Evolutionary conservation across 495 filamentous ascomycete species (phyloP), one percentile per base, ranked within the genome.

Genomic region (Penicillium angulare): DNA sequence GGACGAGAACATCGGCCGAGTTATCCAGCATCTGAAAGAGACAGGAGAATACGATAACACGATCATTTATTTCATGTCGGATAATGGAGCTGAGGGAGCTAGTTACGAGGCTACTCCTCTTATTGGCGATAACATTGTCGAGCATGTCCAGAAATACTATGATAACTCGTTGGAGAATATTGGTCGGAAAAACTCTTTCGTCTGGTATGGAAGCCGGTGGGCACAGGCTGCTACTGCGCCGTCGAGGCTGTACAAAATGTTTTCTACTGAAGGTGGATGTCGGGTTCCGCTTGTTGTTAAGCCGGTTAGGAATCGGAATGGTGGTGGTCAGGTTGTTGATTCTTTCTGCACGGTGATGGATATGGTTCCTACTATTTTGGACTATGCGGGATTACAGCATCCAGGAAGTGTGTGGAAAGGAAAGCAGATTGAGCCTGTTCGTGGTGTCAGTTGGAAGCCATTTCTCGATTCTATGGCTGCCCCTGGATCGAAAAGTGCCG

Each of bases 131-230:
- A 43, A 17, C 12, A 10, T 56, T 10, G 24, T 50, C 5, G 35
- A 43, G 16, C 29, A 39, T 34, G 55, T 59, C 12, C 10, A 76
- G 49, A 79, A 80, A 56, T 82, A 80, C 60, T 84, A 81, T 53
- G 65, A 82, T 58, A 85, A 84, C 63, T 68, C 63, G n/a, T 59
- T 81, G 26, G 79, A 80, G 8, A 86, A 85, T 49, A 75, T 84
- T 15, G 82, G 80, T 9, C 70, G 74, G 42, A 62, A 59, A 35
- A 71, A 83, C 59, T 77, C 72, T 1, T 84, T 83, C 56, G 75
- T 82, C 50, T 84, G 81, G 80, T 84, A 85, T 52, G 80, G 81
- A 2, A 76, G 69, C 18, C 68, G 69, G n/a, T 78, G 79, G 77
- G 78, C 76, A 7, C 68, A 75, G 44, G 80, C 79, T 18, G 67